Evolutionary conservation across 306 rosid species (phyloP).

Genomic region (Acacia crassicarpa): DNA sequence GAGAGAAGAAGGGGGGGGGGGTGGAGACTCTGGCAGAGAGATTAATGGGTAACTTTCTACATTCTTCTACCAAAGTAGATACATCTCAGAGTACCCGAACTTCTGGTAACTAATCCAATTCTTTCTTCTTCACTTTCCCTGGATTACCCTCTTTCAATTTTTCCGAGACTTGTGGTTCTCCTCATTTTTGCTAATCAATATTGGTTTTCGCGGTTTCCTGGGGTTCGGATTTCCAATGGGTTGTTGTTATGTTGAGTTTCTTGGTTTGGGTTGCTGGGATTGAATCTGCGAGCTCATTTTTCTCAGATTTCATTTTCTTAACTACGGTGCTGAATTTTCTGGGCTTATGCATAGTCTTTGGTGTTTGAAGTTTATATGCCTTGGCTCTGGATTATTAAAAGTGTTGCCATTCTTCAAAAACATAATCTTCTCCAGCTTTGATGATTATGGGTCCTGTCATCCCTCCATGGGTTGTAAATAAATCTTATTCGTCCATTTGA

Average conservation of each 20-base stretch:
- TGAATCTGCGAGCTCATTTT: background rate
- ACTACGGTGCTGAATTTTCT: no score
- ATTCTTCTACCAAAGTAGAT: constrained; percentile 75
- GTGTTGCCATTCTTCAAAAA: constrained; percentile 3
- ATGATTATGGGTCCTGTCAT: constrained; percentile 2
- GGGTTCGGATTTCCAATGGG: background rate
- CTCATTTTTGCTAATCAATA: background rate
- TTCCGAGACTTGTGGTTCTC: background rate
- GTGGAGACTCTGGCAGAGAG: background rate
- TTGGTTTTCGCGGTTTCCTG: background rate
- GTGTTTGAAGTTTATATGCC: background rate
- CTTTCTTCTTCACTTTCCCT: background rate
- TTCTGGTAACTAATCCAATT: constrained; percentile 42
- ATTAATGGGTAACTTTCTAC: constrained; percentile 77
- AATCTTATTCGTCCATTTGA: no score
- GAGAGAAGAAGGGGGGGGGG: no score
- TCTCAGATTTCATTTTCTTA: background rate
- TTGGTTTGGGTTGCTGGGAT: constrained; percentile 1
- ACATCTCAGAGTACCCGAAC: constrained; percentile 49
- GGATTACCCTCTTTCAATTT: background rate
- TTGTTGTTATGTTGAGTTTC: no score
- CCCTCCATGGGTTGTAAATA: background rate
- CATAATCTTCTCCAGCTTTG: background rate
- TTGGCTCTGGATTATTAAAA: background rate
- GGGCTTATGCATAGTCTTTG: background rate